Evolutionary conservation across 2,329 filamentous ascomycete species (phyloP).

Genomic region (Diaporthe eres): DNA sequence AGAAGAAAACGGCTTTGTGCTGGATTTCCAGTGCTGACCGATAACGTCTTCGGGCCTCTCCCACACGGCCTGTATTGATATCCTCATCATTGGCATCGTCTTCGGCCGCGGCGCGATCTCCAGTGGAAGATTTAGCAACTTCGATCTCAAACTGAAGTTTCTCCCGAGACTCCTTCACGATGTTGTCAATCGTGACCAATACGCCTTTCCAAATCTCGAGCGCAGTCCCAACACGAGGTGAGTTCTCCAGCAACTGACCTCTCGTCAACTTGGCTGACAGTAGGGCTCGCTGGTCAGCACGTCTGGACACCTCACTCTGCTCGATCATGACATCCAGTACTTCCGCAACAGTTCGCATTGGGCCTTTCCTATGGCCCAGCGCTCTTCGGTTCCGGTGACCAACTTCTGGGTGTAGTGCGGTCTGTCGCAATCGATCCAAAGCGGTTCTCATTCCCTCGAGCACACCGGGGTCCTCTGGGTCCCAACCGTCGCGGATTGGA

Average conservation of each 20-base stretch:
- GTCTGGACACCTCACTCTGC: slow-evolving; percentile 78
- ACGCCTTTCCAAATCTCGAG: slow-evolving; percentile 78
- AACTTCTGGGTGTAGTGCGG: slow-evolving; percentile 88
- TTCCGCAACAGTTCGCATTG: slow-evolving; percentile 85
- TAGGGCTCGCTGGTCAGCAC: slow-evolving; percentile 77
- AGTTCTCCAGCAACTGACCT: slow-evolving; percentile 86
- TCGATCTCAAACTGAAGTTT: slow-evolving; percentile 69
- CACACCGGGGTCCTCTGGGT: slow-evolving; percentile 68
- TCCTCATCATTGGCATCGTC: slow-evolving; percentile 53
- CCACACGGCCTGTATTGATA: slow-evolving; percentile 57
- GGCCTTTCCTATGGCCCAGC: slow-evolving; percentile 73
- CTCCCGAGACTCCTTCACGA: slow-evolving; percentile 75
- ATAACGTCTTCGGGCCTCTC: slow-evolving; percentile 74
- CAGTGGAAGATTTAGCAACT: slow-evolving; percentile 50
- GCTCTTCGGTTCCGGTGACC: slow-evolving; percentile 76
- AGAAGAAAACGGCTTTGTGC: slow-evolving; percentile 88
- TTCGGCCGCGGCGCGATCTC: slow-evolving; percentile 48
- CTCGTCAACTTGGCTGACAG: slow-evolving; percentile 75
- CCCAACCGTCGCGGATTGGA: slow-evolving; percentile 74
- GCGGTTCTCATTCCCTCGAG: slow-evolving; percentile 84
- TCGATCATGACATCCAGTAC: slow-evolving; percentile 94
- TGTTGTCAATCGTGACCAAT: slow-evolving; percentile 60
- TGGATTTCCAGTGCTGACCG: slow-evolving; percentile 83
- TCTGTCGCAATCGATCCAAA: slow-evolving; percentile 83
- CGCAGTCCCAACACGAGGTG: slow-evolving; percentile 76